Base-by-base conservation (phyloP, 768 basidiomycete genomes). In the Tricholoma flavovirens region DNA sequence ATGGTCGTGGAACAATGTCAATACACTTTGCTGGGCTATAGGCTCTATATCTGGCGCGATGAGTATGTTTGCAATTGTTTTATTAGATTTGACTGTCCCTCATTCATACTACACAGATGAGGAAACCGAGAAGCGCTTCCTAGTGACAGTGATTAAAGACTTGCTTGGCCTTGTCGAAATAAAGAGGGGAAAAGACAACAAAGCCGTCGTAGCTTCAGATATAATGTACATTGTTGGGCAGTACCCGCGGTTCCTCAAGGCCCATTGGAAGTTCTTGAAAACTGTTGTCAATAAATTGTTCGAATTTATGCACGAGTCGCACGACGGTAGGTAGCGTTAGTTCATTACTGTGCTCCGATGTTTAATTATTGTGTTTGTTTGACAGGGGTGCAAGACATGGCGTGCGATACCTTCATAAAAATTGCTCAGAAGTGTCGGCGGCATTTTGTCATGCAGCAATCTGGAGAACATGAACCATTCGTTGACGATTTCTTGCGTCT, bases 241-340 rank as follows among this genome's bases (percentile, higher is more conserved):
- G 74, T 99, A 99, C 67, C 97, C 97, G 40, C 87, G 97, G 33
- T 99, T 98, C 84, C 84, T 99, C 66, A 98, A 98, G 71, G 97
- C 97, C 14, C 97, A 99, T 70, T 99, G 97, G 97, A 99, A 98
- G 75, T 99, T 99, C 83, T 76, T 99, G 67, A 99, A 99, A 79
- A 98, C 97, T 2, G 97, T 99, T 54, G 96, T 99, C 61, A 99
- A 98, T 76, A 99, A 99, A 72, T 78, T 98, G 7, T 99, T 98
- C 72, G 97, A 99, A 69, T 99, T 99, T 71, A 98, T 98, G 94
- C 97, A 99, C 71, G 96, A 99, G 75, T 96, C 93, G 0, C 96
- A 99, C 66, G 97, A 99, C 77, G 94, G 92, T 87, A 53, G 42
- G 76, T 66, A 19, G 3, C 4, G 19, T 30, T 12, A 26, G 11